Percentiles rank a stretch among this genome's conserved stretches.
Conservation (phyloP, 805 yeast genomes). For the Millerozyma miso region DNA sequence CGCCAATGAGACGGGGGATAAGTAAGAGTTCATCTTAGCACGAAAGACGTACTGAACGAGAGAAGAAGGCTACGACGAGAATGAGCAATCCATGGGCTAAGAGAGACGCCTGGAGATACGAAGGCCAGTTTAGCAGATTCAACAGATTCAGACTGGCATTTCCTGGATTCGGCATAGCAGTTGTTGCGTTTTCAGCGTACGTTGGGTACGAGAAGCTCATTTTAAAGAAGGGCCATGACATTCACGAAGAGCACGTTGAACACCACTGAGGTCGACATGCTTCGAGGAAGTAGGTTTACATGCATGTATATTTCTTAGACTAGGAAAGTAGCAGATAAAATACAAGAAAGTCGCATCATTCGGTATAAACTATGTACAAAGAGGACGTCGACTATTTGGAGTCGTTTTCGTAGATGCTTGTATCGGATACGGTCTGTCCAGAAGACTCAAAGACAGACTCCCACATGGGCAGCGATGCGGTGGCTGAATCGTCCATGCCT, state of each 20-base stretch:
- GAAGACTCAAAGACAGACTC: slow-evolving; percentile 6
- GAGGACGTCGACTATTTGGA: not conserved
- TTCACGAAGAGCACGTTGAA: slow-evolving; percentile 21
- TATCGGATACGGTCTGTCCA: not conserved
- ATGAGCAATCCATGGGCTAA: slow-evolving; percentile 45
- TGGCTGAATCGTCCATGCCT: slow-evolving; percentile 15
- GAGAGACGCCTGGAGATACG: slow-evolving; percentile 90
- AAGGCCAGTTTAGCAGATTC: slow-evolving; percentile 70
- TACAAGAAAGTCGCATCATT: not conserved
- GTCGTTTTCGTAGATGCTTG: not conserved
- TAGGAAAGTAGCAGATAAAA: not conserved
- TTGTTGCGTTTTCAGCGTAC: slow-evolving; percentile 67
- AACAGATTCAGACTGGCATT: slow-evolving; percentile 67
- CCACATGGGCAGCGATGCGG: slow-evolving; percentile 8
- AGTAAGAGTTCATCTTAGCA: not conserved
- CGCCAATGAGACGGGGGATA: not conserved
- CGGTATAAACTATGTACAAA: not conserved
- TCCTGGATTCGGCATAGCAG: slow-evolving; percentile 79
- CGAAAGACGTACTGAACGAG: not conserved
- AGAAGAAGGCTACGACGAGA: not conserved
- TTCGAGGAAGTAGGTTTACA: not conserved
- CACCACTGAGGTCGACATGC: slow-evolving; percentile 15
- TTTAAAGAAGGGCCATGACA: slow-evolving; percentile 26
- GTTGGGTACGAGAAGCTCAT: slow-evolving; percentile 57
- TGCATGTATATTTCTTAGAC: not conserved